Percentiles rank a stretch among this genome's conserved stretches.
These are phyloP conservation scores for Cystobasidium tubakii DNA, from an alignment of 768 basidiomycete species.

Conservation along the genomic window DNA sequence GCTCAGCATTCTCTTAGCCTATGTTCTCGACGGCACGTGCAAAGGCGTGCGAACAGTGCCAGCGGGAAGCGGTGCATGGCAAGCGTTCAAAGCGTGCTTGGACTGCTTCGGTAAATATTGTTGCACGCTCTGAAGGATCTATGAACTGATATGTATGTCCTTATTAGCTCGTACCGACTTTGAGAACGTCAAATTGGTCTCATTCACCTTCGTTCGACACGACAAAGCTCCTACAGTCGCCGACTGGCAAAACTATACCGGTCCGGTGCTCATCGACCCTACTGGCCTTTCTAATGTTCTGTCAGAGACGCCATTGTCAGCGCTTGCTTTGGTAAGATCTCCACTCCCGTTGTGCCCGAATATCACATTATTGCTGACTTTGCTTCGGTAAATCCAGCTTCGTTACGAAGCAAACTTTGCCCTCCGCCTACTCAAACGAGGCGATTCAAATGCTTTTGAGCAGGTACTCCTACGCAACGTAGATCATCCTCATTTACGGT, in stretches of 20 bases:
- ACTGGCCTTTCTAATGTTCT: conserved; percentile 71
- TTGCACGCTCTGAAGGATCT: not conserved
- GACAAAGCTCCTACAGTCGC: not conserved
- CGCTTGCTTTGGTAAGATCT: conserved; percentile 67
- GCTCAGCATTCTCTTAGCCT: not conserved
- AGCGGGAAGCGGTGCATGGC: conserved; percentile 22
- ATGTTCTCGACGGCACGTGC: not conserved
- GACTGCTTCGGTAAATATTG: conserved; percentile 28
- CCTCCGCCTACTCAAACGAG: conserved; percentile 55
- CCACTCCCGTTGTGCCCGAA: not conserved
- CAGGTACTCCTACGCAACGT: conserved; percentile 32
- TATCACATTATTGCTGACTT: not conserved
- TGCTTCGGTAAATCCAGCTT: conserved; percentile 66
- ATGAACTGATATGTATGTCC: not conserved
- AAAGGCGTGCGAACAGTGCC: conserved; percentile 20
- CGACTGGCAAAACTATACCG: not conserved
- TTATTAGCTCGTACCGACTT: conserved; percentile 44
- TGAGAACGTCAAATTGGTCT: conserved; percentile 36
- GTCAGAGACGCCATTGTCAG: conserved; percentile 66
- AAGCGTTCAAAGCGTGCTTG: conserved; percentile 26
- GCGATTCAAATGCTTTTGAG: conserved; percentile 40
- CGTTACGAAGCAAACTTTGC: conserved; percentile 57
- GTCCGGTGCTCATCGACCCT: conserved; percentile 70
- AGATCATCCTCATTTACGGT: conserved; percentile 20
- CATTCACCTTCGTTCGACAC: conserved; percentile 5